Conservation (phyloP, 345 rosid species). For the Arabis alpina region DNA sequence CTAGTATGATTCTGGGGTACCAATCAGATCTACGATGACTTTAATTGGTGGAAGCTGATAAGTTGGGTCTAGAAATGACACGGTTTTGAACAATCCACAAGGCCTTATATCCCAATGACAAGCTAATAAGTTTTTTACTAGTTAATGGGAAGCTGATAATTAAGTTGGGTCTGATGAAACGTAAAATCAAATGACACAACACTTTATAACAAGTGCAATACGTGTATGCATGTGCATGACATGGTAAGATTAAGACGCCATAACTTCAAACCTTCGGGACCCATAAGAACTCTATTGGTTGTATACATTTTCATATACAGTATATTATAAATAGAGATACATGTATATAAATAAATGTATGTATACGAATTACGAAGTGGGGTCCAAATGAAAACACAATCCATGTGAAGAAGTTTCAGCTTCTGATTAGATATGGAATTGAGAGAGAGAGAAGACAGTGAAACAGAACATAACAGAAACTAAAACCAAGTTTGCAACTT, state of each 20-base stretch:
- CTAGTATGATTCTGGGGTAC: neutral
- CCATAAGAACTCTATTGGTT: slow-evolving; percentile 24
- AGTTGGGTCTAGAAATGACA: slow-evolving; percentile 9
- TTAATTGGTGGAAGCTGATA: slow-evolving; percentile 24
- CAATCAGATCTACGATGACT: neutral
- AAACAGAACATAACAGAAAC: slow-evolving; percentile 44
- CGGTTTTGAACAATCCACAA: slow-evolving; percentile 13
- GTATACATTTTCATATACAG: neutral
- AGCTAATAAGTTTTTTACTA: neutral
- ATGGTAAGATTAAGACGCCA: slow-evolving; percentile 21
- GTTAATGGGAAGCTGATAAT: slow-evolving; percentile 12
- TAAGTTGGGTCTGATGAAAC: slow-evolving; percentile 29
- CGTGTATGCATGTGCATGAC: slow-evolving; percentile 45
- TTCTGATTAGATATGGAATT: slow-evolving; percentile 39
- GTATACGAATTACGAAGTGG: slow-evolving; percentile 36
- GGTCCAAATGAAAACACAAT: slow-evolving; percentile 37
- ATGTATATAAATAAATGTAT: slow-evolving; percentile 5
- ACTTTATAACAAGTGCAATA: slow-evolving; percentile 12
- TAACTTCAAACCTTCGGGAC: slow-evolving; percentile 28
- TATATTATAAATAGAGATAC: slow-evolving; percentile 16
- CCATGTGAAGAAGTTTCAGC: slow-evolving; percentile 46
- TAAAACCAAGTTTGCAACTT: slow-evolving; percentile 42
- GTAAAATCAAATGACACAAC: slow-evolving; percentile 38
- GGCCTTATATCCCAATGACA: slow-evolving; percentile 12
- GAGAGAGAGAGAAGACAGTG: slow-evolving; percentile 38